Evolutionary conservation across 257 asterid genomes (phyloP), one percentile per base, ranked within the genome.

Genomic region (Rauvolfia tetraphylla): DNA sequence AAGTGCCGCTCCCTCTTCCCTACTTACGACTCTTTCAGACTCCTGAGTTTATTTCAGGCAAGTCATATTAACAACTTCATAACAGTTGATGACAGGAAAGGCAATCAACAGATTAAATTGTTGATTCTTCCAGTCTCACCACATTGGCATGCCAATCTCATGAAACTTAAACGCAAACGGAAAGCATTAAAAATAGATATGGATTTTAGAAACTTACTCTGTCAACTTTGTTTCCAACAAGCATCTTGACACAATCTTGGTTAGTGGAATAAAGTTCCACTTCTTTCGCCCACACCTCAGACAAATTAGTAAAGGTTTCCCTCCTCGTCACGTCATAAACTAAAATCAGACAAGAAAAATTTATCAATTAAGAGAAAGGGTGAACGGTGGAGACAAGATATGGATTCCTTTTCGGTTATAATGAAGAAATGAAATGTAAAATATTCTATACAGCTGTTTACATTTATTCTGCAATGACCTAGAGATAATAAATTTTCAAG

Each of bases 251-350:
- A 71, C 97, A 93, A 73, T 93, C 91, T 81, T 85, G 89, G 78
- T 88, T 87, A 61, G 92, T 89, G 67, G 95, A 89, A 82, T 93
- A 93, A 46, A 91, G 87, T 81, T 93, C 95, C 74, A 93, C 87
- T 84, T 93, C 98, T 84, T 89, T 91, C 49, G 96, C 97, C 98
- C 97, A 93, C 13, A 93, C 90, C 76, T 89, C 98, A 80, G 92
- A 87, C 80, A 93, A 83, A 85, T 90, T 88, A 72, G 92, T 86
- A 75, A 91, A 93, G 67, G 95, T 87, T 46, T 93, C 95, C 86
- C 97, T 91, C 85, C 98, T 88, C 36, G 98, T 91, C 66, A 93
- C 98, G 75, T 93, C 98, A 81, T 93, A 93, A 71, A 93, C 98
- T 93, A 74, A 78, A 66, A 69, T 31, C 23, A 77, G 25, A 70